A percentile compares a stretch with the other conserved stretches of the same genome.
Conservation (phyloP, 495 filamentous ascomycete genomes). For the Tuber umbilicatum region DNA sequence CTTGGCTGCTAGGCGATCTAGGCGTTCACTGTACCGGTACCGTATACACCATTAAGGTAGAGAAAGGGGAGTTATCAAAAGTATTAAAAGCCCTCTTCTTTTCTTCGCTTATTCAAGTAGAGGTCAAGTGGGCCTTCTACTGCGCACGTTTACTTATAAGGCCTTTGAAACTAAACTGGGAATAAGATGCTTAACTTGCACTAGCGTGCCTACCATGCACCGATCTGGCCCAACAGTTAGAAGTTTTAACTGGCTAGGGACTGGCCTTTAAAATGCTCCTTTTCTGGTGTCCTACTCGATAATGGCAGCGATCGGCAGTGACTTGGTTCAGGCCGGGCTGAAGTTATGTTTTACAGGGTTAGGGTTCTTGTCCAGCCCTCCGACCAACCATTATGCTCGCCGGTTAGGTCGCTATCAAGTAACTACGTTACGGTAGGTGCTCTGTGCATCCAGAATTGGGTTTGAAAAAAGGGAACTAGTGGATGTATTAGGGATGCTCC, state of each 20-base stretch:
- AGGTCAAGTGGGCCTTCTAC: background rate
- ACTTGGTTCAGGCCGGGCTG: background rate
- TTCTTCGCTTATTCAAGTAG: background rate
- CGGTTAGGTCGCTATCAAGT: no score
- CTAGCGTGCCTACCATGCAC: background rate
- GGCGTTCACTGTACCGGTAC: background rate
- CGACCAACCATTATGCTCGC: background rate
- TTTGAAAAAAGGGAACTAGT: no score
- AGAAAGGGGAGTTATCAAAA: background rate
- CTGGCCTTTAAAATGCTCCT: background rate
- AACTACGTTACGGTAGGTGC: no score
- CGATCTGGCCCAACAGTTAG: background rate
- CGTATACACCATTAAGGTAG: background rate
- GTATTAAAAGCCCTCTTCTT: background rate
- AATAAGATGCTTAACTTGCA: background rate
- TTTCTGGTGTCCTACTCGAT: background rate
- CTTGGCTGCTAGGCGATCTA: background rate
- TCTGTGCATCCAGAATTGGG: no score
- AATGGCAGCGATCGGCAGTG: background rate
- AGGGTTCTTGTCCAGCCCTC: background rate
- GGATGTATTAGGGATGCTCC: no score
- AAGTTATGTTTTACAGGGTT: background rate
- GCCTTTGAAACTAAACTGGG: no score
- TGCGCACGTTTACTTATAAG: background rate
- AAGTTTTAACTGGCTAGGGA: background rate